phyloP scores from a whole-genome alignment of 2,329 filamentous ascomycete genomes.

The Aspergillus texensis region DNA sequence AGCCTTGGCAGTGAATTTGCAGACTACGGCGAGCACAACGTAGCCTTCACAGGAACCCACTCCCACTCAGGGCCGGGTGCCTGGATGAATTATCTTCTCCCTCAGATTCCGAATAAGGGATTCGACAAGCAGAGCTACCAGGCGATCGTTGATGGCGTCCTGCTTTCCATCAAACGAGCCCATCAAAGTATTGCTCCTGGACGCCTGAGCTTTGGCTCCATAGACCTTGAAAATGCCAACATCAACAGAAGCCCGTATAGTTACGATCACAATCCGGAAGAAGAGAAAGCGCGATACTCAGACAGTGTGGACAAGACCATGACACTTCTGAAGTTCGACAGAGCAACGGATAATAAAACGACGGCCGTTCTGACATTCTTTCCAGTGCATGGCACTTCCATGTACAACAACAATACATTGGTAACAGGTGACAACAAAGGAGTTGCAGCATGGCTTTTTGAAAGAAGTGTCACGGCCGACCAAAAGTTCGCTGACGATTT shows the following conservation, averaged over 20 bases:
- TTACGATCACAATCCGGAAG: constrained; percentile 80
- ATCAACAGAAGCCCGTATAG: constrained; percentile 88
- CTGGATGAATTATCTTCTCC: constrained; percentile 92
- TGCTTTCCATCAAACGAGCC: constrained; percentile 79
- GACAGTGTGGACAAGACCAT: constrained; percentile 73
- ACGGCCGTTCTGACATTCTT: constrained; percentile 88
- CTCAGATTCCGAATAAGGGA: constrained; percentile 84
- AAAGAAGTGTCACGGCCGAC: constrained; percentile 65
- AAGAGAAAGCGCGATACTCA: constrained; percentile 71
- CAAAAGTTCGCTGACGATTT: constrained; percentile 66
- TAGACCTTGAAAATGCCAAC: constrained; percentile 73
- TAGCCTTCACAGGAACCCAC: constrained; percentile 90
- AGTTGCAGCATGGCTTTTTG: constrained; percentile 82
- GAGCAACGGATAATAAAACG: constrained; percentile 72
- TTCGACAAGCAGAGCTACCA: constrained; percentile 86
- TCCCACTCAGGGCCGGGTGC: constrained; percentile 89
- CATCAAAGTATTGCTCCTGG: constrained; percentile 73
- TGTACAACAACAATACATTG: constrained; percentile 88
- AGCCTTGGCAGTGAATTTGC: constrained; percentile 71
- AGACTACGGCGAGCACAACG: constrained; percentile 75
- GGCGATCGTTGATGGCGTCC: constrained; percentile 82
- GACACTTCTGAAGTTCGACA: constrained; percentile 77
- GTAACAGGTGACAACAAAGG: constrained; percentile 97
- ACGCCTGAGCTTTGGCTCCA: constrained; percentile 69
- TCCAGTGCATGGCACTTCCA: constrained; percentile 86